Conservation (phyloP, 1,284 basidiomycete genomes). For the Rhizopogon hawkerae region DNA sequence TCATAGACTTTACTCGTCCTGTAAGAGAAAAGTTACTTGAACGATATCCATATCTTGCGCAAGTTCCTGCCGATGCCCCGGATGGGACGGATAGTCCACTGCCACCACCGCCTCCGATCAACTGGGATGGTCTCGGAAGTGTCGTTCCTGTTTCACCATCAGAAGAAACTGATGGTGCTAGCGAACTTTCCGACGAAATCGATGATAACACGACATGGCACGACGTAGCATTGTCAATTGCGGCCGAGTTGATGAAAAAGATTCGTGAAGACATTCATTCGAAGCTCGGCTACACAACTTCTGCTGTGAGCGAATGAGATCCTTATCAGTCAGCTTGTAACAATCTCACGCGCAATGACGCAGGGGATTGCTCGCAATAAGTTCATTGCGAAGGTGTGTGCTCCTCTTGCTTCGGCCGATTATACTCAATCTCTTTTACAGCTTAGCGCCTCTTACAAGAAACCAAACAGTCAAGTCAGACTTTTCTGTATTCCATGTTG, state of each 20-base stretch:
- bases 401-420: background rate
- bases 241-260: constrained; percentile 80
- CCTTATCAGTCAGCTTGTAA: background rate
- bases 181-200: constrained; percentile 24
- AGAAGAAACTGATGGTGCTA: constrained; percentile 14
- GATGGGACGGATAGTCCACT: constrained; percentile 74
- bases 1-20: constrained; percentile 79
- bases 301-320: constrained; percentile 58
- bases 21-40: constrained; percentile 66
- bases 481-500: background rate
- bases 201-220: constrained; percentile 65
- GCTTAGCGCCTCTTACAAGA: constrained; percentile 84
- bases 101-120: constrained; percentile 63
- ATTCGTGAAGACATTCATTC: constrained; percentile 62
- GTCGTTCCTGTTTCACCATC: constrained; percentile 57
- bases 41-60: constrained; percentile 68
- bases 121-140: constrained; percentile 62
- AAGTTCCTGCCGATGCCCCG: constrained; percentile 60
- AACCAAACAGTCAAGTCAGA: constrained; percentile 73
- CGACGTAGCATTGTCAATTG: constrained; percentile 85
- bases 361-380: constrained; percentile 92
- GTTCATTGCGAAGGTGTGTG: constrained; percentile 78
- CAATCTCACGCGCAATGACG: background rate
- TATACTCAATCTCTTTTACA: constrained; percentile 23
- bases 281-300: constrained; percentile 87